Evolutionary conservation across 2,329 filamentous ascomycete species (phyloP), one percentile per base, ranked within the genome.

Genomic region (Cladosporium sp.): DNA sequence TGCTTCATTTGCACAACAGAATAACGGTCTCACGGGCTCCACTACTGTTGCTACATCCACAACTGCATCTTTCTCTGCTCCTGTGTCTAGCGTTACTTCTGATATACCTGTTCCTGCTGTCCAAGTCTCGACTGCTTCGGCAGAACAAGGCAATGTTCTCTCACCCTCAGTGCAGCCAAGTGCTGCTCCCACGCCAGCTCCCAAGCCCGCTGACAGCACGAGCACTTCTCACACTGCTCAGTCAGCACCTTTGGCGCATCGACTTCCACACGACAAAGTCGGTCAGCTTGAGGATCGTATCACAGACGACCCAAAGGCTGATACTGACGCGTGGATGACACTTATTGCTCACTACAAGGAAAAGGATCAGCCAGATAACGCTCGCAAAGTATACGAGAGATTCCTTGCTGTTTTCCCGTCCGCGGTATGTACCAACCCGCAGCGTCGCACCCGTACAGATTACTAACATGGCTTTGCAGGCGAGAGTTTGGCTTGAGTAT

Each of bases 321-420:
- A 97, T 72, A 87, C 95, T 78, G 91, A 95, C 76, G 92, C 94
- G 34, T 99, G 95, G 95, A 81, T 96, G 73, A 86, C 87, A 70
- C 84, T 99, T 75, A 94, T 99, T 76, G 86, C 87, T 70, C 92
- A 97, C 76, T 88, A 97, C 77, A 90, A 90, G 71, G 89, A 87
- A 73, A 91, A 90, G 73, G 91, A 91, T 79, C 91, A 93, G 77
- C 81, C 93, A 68, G 92, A 96, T 67, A 90, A 94, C 73, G 87
- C 91, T 30, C 88, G 94, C 69, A 86, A 84, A 66, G 87, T 89
- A 18, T 99, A 95, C 75, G 90, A 95, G 69, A 88, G 92, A 43
- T 97, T 98, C 77, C 84, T 98, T 70, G 87, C 91, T 69, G 83
- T 94, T 28, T 98, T 98, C 73, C 96, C 95, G 3, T 89, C 92